A percentile compares a stretch with the other conserved stretches of the same genome.
These are phyloP conservation scores for Termitomyces sp. DNA, from an alignment of 768 basidiomycete genomes.

Conservation along the genomic window DNA sequence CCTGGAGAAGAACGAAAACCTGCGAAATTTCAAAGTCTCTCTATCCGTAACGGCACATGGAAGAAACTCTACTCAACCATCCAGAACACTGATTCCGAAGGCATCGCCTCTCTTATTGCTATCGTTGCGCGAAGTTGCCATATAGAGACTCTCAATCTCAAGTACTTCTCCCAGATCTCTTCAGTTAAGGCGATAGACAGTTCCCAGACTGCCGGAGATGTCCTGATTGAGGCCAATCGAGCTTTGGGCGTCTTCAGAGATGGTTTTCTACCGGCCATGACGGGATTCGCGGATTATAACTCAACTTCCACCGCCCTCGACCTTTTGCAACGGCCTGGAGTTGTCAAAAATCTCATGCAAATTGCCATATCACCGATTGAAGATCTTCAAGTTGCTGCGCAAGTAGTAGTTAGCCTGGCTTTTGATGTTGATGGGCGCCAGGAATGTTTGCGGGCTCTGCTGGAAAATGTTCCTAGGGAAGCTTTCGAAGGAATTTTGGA, in stretches of 20 bases:
- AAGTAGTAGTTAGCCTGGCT: constrained; percentile 78
- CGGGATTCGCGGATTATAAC: constrained; percentile 62
- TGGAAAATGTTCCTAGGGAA: constrained; percentile 62
- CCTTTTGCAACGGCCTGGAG: constrained; percentile 52
- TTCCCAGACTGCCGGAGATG: constrained; percentile 20
- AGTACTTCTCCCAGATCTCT: constrained; percentile 43
- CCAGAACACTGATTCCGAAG: constrained; percentile 54
- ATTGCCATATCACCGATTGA: constrained; percentile 84
- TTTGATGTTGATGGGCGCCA: constrained; percentile 87
- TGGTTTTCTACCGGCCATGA: constrained; percentile 61
- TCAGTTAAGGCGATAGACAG: constrained; percentile 23
- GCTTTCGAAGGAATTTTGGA: constrained; percentile 68
- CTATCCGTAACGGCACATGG: constrained; percentile 67
- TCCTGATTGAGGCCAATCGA: constrained; percentile 58
- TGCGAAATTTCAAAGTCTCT: constrained; percentile 29
- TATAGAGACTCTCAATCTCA: constrained; percentile 56
- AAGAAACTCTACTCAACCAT: constrained; percentile 57
- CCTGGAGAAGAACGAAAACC: constrained; percentile 5
- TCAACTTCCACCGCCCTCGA: constrained; percentile 47
- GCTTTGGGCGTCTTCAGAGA: constrained; percentile 55
- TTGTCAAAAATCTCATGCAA: constrained; percentile 56
- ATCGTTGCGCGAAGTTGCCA: constrained; percentile 61
- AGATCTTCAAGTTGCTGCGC: constrained; percentile 69
- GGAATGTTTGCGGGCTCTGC: constrained; percentile 81
- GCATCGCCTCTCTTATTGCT: constrained; percentile 54